Evolutionary conservation across 2,329 filamentous ascomycete species (phyloP).

Genomic region (Cladosporium sp.): DNA sequence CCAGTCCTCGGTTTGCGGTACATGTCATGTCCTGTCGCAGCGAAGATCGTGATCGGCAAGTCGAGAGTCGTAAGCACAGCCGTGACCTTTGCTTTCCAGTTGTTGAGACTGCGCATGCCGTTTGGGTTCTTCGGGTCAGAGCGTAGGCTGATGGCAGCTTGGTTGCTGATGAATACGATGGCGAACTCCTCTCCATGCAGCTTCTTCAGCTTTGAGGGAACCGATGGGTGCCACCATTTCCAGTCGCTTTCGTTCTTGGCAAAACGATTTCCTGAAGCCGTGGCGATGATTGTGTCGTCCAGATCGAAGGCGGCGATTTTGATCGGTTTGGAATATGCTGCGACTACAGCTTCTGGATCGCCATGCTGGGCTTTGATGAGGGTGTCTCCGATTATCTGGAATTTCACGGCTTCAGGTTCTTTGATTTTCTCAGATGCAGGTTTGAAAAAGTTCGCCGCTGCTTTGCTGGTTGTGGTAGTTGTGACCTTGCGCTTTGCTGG

Average conservation of each 20-base stretch:
- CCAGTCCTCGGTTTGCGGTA: slow-evolving; percentile 84
- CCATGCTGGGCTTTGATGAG: slow-evolving; percentile 48
- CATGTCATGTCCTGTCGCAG: slow-evolving; percentile 75
- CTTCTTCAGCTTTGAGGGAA: slow-evolving; percentile 63
- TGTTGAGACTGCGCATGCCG: slow-evolving; percentile 63
- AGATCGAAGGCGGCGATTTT: slow-evolving; percentile 72
- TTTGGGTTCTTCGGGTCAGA: slow-evolving; percentile 65
- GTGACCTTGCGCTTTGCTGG: slow-evolving; percentile 52
- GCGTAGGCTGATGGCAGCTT: slow-evolving; percentile 72
- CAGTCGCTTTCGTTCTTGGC: slow-evolving; percentile 70
- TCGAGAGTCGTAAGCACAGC: slow-evolving; percentile 68
- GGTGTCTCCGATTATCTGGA: slow-evolving; percentile 63
- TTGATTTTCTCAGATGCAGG: slow-evolving; percentile 69
- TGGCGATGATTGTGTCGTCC: slow-evolving; percentile 82
- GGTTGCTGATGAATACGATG: slow-evolving; percentile 81
- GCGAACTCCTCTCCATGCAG: slow-evolving; percentile 72
- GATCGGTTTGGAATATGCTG: slow-evolving; percentile 56
- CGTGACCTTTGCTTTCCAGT: slow-evolving; percentile 79
- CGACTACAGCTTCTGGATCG: slow-evolving; percentile 44
- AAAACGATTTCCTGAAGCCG: slow-evolving; percentile 77
- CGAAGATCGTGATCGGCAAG: slow-evolving; percentile 76
- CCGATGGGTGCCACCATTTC: slow-evolving; percentile 83
- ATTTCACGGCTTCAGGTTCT: slow-evolving; percentile 68
- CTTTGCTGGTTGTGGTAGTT: slow-evolving; percentile 54
- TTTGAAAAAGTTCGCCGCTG: slow-evolving; percentile 82